Base-by-base conservation (phyloP, 345 rosid species). In the Eucalyptus tenuipes region DNA sequence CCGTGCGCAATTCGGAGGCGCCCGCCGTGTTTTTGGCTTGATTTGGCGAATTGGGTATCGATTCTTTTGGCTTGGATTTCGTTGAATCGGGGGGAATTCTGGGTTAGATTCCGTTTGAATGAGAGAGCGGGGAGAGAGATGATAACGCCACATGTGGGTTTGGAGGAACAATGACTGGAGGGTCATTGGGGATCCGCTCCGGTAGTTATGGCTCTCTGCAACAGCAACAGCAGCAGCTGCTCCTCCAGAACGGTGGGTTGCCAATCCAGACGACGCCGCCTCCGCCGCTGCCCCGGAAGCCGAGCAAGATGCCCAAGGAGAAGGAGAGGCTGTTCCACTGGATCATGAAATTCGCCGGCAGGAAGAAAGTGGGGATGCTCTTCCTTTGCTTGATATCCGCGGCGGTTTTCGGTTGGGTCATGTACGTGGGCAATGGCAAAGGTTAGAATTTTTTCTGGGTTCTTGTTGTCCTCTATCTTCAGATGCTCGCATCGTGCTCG, bases 281-380 rank as follows among this genome's bases (percentile, higher is more conserved):
- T 59, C 89, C 92, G 22, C 53, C 88, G 68, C 66, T 86, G 52
- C 95, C 98, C 66, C 90, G 87, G 48, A 98, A 97, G 91, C 93
- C 97, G 82, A 92, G 92, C 25, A 97, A 97, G 95, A 93, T 95
- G 98, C 91, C 93, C 68, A 98, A 95, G 93, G 99, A 97, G 85
- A 97, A 94, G 88, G 99, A 95, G 86, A 94, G 94, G 29, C 57
- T 96, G 90, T 88, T 94, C 89, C 96, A 91, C 91, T 96, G 98
- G 99, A 95, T 98, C 98, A 94, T 92, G 90, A 98, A 98, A 91
- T 93, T 95, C 91, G 98, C 95, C 27, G 99, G 99, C 61, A 96
- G 99, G 79, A 98, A 95, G 93, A 97, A 95, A 91, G 95, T 98
- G 12, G 99, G 99, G 89, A 98, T 96, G 99, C 88, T 95, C 91